Conservation (phyloP, 2,329 filamentous ascomycete species). For the Aspergillus sp. region DNA sequence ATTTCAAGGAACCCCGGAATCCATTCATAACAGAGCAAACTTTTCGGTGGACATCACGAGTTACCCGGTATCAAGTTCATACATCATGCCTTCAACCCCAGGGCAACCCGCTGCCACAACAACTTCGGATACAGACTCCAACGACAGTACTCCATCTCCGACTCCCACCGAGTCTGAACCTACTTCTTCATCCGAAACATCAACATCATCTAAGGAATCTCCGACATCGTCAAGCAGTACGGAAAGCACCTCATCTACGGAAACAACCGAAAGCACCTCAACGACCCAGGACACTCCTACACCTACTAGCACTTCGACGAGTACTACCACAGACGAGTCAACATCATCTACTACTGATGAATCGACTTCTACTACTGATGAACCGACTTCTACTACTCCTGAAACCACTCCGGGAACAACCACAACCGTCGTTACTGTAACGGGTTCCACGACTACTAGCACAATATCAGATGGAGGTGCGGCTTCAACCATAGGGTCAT, state of each 20-base stretch:
- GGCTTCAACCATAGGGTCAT: constrained; percentile 26
- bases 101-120: not conserved
- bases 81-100: not conserved
- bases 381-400: constrained; percentile 18
- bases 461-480: constrained; percentile 19
- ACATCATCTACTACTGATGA: constrained; percentile 10
- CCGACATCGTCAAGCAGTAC: constrained; percentile 11
- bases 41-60: not conserved
- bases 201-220: constrained; percentile 17
- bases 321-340: constrained; percentile 17
- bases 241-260: constrained; percentile 13
- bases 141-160: constrained; percentile 3
- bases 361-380: constrained; percentile 13
- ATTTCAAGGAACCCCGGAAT: not conserved
- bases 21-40: not conserved
- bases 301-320: not conserved
- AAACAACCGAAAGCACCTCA: constrained; percentile 9
- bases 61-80: not conserved
- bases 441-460: constrained; percentile 16
- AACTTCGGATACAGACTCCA: not conserved
- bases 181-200: constrained; percentile 15
- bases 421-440: constrained; percentile 14
- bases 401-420: constrained; percentile 13
- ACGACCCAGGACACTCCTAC: constrained; percentile 9
- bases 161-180: constrained; percentile 17